These are phyloP conservation scores for Acacia concinna DNA, from an alignment of 331 rosid genomes.

Conservation along the genomic window DNA sequence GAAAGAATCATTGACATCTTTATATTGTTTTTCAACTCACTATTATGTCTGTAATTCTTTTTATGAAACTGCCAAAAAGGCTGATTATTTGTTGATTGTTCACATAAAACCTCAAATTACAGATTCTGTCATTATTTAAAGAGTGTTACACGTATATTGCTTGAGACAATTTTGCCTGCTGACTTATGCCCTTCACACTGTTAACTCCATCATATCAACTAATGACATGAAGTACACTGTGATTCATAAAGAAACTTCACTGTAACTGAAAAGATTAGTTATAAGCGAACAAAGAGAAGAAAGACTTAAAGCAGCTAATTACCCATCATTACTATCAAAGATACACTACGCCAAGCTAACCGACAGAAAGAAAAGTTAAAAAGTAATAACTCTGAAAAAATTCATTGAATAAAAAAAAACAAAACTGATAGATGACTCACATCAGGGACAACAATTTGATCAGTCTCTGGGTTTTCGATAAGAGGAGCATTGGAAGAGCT, in stretches of 20 bases:
- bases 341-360: background rate
- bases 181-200: background rate
- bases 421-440: slow-evolving; percentile 40
- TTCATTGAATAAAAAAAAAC: no score
- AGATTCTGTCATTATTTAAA: background rate
- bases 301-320: background rate
- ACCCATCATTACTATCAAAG: background rate
- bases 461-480: slow-evolving; percentile 54
- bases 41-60: no score
- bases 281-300: background rate
- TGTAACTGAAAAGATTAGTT: background rate
- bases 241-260: background rate
- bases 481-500: slow-evolving; percentile 60
- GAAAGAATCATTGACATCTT: background rate
- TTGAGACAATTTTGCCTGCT: background rate
- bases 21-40: background rate
- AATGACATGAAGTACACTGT: background rate
- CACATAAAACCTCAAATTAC: background rate
- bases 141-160: background rate
- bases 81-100: background rate
- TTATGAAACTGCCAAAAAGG: background rate
- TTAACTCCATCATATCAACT: background rate
- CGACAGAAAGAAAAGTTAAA: background rate
- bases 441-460: slow-evolving; percentile 64
- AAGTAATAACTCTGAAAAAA: background rate